phyloP scores from a whole-genome alignment of 345 rosid genomes.

The Theobroma cacao region DNA sequence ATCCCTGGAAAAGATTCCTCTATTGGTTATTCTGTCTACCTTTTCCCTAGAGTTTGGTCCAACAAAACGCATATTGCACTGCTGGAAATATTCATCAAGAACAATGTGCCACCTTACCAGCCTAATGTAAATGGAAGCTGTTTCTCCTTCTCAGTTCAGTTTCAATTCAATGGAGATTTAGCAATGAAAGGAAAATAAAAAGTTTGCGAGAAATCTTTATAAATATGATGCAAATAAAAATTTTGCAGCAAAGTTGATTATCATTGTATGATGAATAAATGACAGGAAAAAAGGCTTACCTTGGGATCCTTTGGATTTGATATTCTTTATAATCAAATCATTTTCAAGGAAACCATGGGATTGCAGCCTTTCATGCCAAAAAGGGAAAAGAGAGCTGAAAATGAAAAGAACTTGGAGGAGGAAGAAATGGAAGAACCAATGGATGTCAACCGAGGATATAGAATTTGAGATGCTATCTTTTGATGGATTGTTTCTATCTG shows the following conservation, averaged over 20 bases:
- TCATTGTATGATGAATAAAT: neutral
- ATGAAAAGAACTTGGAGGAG: neutral
- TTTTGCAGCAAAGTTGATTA: neutral
- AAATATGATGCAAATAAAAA: neutral
- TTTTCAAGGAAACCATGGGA: conserved; percentile 7
- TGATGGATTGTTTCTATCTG: neutral
- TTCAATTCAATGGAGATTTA: neutral
- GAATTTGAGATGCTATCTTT: neutral
- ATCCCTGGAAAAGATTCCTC: neutral
- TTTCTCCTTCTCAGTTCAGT: neutral
- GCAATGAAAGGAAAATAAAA: neutral
- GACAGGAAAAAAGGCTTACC: neutral
- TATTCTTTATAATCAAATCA: conserved; percentile 8
- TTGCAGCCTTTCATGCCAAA: neutral
- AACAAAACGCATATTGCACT: neutral
- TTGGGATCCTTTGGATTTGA: conserved; percentile 6
- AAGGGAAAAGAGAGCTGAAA: neutral
- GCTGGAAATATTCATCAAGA: neutral
- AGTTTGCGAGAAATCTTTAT: neutral
- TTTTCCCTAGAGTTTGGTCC: neutral
- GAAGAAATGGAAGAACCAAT: neutral
- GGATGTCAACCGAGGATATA: neutral
- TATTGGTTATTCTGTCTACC: neutral
- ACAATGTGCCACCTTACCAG: neutral
- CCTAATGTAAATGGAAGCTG: neutral